Base-by-base conservation (phyloP, 2,329 filamentous ascomycete genomes). In the Aspergillus brasiliensis region DNA sequence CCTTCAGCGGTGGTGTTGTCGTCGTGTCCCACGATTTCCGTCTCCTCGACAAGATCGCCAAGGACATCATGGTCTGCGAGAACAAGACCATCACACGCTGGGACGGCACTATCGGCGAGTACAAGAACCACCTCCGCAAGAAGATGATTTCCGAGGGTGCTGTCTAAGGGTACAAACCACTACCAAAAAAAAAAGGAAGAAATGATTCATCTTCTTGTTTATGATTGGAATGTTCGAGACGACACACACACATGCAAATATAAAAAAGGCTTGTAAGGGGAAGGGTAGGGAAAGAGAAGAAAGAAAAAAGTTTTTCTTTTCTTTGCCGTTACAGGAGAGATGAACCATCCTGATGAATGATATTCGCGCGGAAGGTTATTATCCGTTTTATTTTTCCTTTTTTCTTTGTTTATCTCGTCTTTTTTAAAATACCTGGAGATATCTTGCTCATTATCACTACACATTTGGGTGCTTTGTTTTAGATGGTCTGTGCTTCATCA, bases 1-100 rank as follows among this genome's bases (percentile, higher is more conserved):
- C 92, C 61, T 99, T 91, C 79, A 93, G 87, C 67, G 95, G 95
- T 73, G 95, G 96, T 90, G 94, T 98, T 54, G 91, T 98, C 56
- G 94, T 98, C 66, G 95, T 99, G 59, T 96, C 91, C 72, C 95
- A 99, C 90, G 95, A 99, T 80, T 99, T 99, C 87, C 90, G 94
- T 84, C 84, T 99, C 73, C 88, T 99, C 67, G 95, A 99, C 87
- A 97, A 97, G 85, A 98, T 99, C 78, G 95, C 95, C 71, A 99
- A 99, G 86, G 92, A 99, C 79, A 99, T 99, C 80, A 88, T 99
- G 82, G 95, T 99, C 58, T 99, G 96, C 81, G 95, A 99, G 83
- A 92, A 99, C 88, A 92, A 93, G 86, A 93, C 92, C 13, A 92
- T 98, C 70, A 88, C 85, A 71, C 81, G 87, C 72, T 99, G 95